A percentile compares a stretch with the other conserved stretches of the same genome.
Conservation (phyloP, 106 monocot genomes). For the Dactylorhiza incarnata region DNA sequence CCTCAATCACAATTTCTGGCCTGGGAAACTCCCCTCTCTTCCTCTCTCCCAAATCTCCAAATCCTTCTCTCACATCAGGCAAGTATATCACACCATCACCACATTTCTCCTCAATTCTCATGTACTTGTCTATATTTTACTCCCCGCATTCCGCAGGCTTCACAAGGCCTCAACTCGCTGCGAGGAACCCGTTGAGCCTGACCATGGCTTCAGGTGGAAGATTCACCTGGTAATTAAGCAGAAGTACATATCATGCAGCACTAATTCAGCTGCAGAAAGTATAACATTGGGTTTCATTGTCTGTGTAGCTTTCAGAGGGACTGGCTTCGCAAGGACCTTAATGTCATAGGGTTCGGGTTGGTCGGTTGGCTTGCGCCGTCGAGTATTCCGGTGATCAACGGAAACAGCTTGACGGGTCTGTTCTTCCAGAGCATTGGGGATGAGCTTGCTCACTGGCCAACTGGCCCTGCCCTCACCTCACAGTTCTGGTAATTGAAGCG, state of each 20-base stretch:
- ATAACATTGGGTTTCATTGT: background rate
- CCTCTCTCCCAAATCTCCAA: constrained; percentile 18
- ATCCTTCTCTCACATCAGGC: constrained; percentile 29
- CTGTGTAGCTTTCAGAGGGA: constrained; percentile 59
- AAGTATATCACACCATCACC: background rate
- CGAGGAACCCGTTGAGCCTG: constrained; percentile 45
- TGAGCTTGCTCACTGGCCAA: constrained; percentile 89
- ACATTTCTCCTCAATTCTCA: background rate
- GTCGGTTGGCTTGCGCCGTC: constrained; percentile 93
- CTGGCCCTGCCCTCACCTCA: constrained; percentile 77
- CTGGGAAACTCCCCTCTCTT: constrained; percentile 23
- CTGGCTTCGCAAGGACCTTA: constrained; percentile 48
- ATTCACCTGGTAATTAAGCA: constrained; percentile 51
- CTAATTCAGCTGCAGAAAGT: background rate
- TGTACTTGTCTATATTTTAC: background rate
- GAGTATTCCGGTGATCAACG: constrained; percentile 78
- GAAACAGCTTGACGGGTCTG: constrained; percentile 83
- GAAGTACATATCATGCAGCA: background rate
- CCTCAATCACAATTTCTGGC: constrained; percentile 35
- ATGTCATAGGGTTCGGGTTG: constrained; percentile 53
- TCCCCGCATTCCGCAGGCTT: constrained; percentile 25
- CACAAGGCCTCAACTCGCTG: constrained; percentile 33
- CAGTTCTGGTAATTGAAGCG: constrained; percentile 57
- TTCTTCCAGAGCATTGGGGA: constrained; percentile 89
- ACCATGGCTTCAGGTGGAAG: constrained; percentile 48